These are phyloP conservation scores for Diplodia mutila DNA, from an alignment of 2,329 filamentous ascomycete species.

Conservation along the genomic window DNA sequence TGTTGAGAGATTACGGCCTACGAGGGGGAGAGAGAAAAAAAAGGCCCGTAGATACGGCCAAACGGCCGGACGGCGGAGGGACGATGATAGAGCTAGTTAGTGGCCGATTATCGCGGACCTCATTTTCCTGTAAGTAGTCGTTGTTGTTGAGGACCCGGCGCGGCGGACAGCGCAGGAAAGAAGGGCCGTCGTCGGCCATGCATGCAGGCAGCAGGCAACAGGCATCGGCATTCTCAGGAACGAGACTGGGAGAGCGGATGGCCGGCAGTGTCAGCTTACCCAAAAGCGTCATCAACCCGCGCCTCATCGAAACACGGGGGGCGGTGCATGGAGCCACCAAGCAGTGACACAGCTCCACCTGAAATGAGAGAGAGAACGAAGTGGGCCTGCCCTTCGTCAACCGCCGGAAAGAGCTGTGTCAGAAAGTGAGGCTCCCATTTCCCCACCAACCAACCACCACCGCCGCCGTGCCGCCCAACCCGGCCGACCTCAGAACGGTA, in stretches of 20 bases:
- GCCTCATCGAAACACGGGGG: not conserved
- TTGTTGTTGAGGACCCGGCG: not conserved
- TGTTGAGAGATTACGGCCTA: not conserved
- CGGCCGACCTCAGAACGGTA: slow-evolving; percentile 1
- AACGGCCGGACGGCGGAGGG: too few relatives aligned
- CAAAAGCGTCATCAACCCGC: not conserved
- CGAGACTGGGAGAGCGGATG: not conserved
- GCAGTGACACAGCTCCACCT: not conserved
- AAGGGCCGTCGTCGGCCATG: not conserved
- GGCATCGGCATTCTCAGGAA: not conserved
- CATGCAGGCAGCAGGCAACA: not conserved
- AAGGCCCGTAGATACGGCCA: not conserved
- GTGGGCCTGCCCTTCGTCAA: not conserved
- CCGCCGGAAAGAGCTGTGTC: not conserved
- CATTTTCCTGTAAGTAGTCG: not conserved
- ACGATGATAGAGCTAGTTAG: not conserved
- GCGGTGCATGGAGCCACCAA: not conserved
- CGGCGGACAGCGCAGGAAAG: too few relatives aligned
- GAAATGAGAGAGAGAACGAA: not conserved
- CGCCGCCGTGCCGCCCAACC: slow-evolving; percentile 1
- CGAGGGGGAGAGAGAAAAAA: too few relatives aligned
- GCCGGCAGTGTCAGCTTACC: not conserved
- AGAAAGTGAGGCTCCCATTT: slow-evolving; percentile 1
- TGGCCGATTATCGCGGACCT: not conserved
- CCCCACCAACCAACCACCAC: slow-evolving; percentile 6